phyloP scores from a whole-genome alignment of 257 asterid species.

The Linderniella brevidens region DNA sequence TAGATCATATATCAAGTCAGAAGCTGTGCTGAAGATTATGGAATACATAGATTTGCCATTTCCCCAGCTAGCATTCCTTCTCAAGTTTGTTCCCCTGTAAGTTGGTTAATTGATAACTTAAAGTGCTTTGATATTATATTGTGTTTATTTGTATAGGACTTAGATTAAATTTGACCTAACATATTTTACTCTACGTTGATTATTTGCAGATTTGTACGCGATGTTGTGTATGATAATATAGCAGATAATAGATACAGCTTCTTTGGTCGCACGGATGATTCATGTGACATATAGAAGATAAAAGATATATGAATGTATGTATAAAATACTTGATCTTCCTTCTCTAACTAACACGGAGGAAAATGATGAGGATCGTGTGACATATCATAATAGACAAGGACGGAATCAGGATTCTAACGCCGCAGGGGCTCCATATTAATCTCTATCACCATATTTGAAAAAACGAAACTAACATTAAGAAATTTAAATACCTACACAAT shows the following conservation, averaged over 20 bases:
- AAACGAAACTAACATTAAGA: too few relatives aligned
- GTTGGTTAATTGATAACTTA: too few relatives aligned
- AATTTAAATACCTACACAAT: too few relatives aligned
- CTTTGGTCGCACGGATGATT: conserved; percentile 74
- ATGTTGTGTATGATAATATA: conserved; percentile 54
- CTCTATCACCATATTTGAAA: too few relatives aligned
- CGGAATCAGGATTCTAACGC: too few relatives aligned
- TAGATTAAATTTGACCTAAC: too few relatives aligned
- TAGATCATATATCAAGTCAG: conserved; percentile 82
- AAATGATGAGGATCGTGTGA: too few relatives aligned
- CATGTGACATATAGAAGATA: conserved; percentile 48
- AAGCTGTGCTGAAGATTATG: conserved; percentile 86
- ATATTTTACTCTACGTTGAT: conserved; percentile 10
- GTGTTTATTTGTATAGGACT: not conserved
- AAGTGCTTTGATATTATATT: conserved; percentile 7
- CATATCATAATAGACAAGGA: too few relatives aligned
- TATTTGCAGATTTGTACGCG: conserved; percentile 63
- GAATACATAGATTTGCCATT: conserved; percentile 66
- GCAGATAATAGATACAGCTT: conserved; percentile 72
- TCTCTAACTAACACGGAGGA: too few relatives aligned
- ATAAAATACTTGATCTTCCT: too few relatives aligned
- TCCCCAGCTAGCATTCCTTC: conserved; percentile 63
- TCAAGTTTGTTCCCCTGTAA: conserved; percentile 70
- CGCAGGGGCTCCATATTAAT: too few relatives aligned
- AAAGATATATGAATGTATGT: too few relatives aligned